Evolutionary conservation across 257 asterid genomes (phyloP).

Genomic region (Nicotiana tabacum): DNA sequence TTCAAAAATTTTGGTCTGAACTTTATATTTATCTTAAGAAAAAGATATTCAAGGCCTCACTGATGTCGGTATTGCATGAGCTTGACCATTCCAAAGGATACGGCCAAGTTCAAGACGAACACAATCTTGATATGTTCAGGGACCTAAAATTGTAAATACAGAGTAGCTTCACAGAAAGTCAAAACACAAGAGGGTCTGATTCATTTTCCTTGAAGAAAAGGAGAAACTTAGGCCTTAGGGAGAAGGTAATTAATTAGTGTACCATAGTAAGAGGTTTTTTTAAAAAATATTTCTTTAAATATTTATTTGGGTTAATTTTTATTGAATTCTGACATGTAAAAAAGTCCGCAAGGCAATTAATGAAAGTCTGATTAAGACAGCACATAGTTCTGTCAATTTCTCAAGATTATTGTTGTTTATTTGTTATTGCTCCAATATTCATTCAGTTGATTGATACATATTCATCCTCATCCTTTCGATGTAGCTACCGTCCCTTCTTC

Average conservation of each 20-base stretch:
- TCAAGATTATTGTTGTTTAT: background rate
- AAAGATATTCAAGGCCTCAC: too few relatives aligned
- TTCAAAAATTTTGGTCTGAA: too few relatives aligned
- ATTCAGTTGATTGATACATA: background rate
- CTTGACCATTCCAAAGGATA: background rate
- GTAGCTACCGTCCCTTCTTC: background rate
- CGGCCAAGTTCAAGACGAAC: background rate
- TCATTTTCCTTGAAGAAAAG: constrained; percentile 9
- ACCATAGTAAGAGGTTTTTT: background rate
- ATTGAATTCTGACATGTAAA: constrained; percentile 14
- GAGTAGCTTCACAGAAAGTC: background rate
- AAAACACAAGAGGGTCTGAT: background rate
- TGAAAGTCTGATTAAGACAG: constrained; percentile 3
- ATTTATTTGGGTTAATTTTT: background rate
- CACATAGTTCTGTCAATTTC: constrained; percentile 8
- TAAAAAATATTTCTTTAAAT: background rate
- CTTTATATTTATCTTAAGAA: too few relatives aligned
- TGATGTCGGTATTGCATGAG: too few relatives aligned
- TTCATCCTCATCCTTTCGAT: background rate
- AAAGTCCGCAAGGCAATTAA: constrained; percentile 32
- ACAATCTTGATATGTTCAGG: background rate
- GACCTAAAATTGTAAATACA: constrained; percentile 20
- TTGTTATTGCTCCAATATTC: background rate
- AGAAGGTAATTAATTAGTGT: background rate
- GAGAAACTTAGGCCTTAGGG: background rate